Evolutionary conservation across 2,329 filamentous ascomycete genomes (phyloP), one percentile per base, ranked within the genome.

Genomic region (Rugonectria rugulosa): DNA sequence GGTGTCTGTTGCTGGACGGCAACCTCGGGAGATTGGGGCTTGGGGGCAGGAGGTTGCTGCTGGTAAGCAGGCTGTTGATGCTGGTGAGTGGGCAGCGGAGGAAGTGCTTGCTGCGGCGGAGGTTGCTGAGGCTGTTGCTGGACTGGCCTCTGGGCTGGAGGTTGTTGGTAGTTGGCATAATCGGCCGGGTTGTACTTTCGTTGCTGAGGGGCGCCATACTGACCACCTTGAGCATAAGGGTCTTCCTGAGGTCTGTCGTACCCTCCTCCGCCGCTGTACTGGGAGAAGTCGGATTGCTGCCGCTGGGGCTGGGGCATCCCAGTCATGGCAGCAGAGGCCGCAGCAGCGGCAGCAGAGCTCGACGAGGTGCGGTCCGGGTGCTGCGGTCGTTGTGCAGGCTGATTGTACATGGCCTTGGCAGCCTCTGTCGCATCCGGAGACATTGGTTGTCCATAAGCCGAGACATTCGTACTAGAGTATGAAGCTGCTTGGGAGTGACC

Each of bases 161-260:
- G 53, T 48, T 70, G 72, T 26, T 57, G 63, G 62, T 81, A 86
- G 68, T 81, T 85, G 56, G 88, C 89, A 71, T 93, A 95, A 60
- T 88, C 88, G 20, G 85, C 86, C 23, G 91, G 91, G 70, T 95
- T 91, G 71, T 95, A 95, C 64, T 85, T 86, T 34, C 86, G 79
- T 63, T 88, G 85, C 59, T 81, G 75, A 14, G 77, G 72, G 14
- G 68, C 62, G 10, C 69, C 67, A 42, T 75, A 71, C 51, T 73
- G 72, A 21, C 66, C 70, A n/a, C 64, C 63, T 46, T 70, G 68
- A 31, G 61, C 66, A 56, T 75, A 76, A 3, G 68, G 64, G 26
- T 77, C 75, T n/a, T 73, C 72, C 36, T 69, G 68, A 6, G 68
- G 63, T 41, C 73, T 69, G 21, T 71, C 70, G 21, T 73, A 71